A percentile compares a stretch with the other conserved stretches of the same genome.
phyloP scores from a whole-genome alignment of 768 basidiomycete species.

The Udeniomyces megalosporus region DNA sequence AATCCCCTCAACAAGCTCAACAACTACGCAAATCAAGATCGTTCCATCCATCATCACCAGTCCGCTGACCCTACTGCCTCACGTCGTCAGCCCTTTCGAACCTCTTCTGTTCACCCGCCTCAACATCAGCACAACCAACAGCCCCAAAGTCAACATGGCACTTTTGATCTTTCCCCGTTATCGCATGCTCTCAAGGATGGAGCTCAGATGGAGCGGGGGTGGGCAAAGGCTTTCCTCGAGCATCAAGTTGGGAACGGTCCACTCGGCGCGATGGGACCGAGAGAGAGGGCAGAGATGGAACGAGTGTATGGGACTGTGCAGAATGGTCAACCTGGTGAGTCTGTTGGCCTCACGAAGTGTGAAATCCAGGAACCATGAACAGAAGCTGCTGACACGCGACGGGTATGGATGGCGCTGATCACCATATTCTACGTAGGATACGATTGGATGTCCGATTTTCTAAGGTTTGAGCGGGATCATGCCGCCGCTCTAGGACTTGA shows the following conservation, averaged over 20 bases:
- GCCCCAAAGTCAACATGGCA: neutral
- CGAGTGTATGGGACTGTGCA: neutral
- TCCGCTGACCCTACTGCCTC: no score
- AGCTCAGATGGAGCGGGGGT: neutral
- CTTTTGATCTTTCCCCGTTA: neutral
- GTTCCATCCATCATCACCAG: no score
- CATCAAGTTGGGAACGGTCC: neutral
- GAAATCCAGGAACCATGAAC: no score
- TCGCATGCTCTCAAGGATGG: neutral
- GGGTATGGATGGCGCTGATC: no score
- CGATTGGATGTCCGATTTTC: neutral
- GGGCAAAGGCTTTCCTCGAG: neutral
- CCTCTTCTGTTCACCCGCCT: neutral
- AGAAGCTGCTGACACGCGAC: neutral
- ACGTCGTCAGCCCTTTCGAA: neutral
- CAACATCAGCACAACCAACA: neutral
- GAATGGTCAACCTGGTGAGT: neutral
- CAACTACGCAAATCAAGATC: no score
- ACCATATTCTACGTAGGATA: neutral
- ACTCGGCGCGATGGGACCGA: neutral
- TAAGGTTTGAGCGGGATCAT: constrained; percentile 1
- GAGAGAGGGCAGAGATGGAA: neutral
- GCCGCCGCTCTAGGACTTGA: neutral
- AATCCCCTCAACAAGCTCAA: no score
- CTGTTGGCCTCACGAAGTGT: neutral